Percentiles rank a stretch among this genome's conserved stretches.
Evolutionary conservation across 257 asterid genomes (phyloP).

Genomic region (Rhazya stricta): DNA sequence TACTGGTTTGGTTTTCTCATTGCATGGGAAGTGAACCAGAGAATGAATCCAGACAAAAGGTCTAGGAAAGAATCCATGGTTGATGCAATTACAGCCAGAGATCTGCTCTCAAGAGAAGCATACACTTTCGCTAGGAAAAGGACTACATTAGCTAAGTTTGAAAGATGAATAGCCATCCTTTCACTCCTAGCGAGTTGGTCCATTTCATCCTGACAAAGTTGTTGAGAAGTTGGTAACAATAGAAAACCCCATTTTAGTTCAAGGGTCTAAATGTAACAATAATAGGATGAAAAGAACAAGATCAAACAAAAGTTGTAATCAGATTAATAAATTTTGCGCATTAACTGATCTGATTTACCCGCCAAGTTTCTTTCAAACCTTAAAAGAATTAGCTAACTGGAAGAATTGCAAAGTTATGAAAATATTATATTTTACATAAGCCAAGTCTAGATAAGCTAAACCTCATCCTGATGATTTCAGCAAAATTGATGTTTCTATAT

Average conservation of each 20-base stretch:
- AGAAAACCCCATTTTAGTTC: not conserved
- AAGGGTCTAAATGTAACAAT: not conserved
- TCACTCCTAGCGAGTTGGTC: conserved; percentile 72
- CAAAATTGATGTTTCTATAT: too few relatives aligned
- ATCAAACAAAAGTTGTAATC: not conserved
- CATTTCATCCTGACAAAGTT: conserved; percentile 55
- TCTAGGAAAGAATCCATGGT: conserved; percentile 87
- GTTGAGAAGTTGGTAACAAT: conserved; percentile 15
- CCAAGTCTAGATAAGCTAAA: not conserved
- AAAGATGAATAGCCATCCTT: conserved; percentile 58
- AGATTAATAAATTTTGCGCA: not conserved
- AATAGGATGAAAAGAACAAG: not conserved
- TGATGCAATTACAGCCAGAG: conserved; percentile 89
- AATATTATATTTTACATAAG: not conserved
- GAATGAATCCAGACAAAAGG: conserved; percentile 78
- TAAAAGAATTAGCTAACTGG: too few relatives aligned
- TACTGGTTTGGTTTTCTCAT: conserved; percentile 77
- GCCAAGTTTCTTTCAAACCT: not conserved
- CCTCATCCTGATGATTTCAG: too few relatives aligned
- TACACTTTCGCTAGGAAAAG: conserved; percentile 76
- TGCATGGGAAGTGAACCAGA: conserved; percentile 85
- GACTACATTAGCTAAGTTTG: conserved; percentile 65
- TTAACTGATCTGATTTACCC: not conserved
- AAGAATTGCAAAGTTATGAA: not conserved
- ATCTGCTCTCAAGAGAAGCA: conserved; percentile 79